phyloP scores from a whole-genome alignment of 176 grass and related monocot species.

The Raddia guianensis region DNA sequence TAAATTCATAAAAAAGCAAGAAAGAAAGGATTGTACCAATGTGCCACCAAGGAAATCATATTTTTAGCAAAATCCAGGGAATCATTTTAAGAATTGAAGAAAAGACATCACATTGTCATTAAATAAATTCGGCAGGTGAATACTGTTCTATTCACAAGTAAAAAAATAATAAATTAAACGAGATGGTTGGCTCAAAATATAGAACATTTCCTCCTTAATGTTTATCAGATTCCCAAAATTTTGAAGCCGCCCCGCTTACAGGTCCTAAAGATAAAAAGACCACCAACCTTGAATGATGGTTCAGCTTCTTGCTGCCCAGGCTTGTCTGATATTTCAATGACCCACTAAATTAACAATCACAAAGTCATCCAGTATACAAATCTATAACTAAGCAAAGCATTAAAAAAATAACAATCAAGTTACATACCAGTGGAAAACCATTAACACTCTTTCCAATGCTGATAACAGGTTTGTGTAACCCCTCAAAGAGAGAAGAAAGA shows the following conservation, averaged over 20 bases:
- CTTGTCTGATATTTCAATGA: constrained; percentile 96
- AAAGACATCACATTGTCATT: neutral
- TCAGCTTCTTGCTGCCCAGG: constrained; percentile 80
- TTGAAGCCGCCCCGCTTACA: neutral
- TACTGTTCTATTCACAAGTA: neutral
- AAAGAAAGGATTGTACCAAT: neutral
- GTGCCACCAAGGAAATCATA: neutral
- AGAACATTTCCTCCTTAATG: neutral
- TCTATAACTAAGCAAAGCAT: constrained; percentile 19
- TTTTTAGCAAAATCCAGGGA: neutral
- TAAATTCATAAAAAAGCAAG: constrained; percentile 9
- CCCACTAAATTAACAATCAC: constrained; percentile 64
- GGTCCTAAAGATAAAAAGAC: constrained; percentile 8
- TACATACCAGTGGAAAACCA: constrained; percentile 74
- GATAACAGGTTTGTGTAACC: constrained; percentile 73
- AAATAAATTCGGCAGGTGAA: constrained; percentile 2
- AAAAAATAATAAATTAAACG: constrained; percentile 26
- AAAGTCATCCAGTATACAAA: constrained; percentile 34
- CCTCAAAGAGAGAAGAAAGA: constrained; percentile 93
- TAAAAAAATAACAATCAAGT: constrained; percentile 7
- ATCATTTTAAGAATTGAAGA: constrained; percentile 4
- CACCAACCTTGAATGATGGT: constrained; percentile 85
- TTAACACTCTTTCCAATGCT: constrained; percentile 98
- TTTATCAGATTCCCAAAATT: neutral
- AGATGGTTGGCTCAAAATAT: neutral